These are phyloP conservation scores for Stephanodiscus triporus DNA, from an alignment of 108 stramenopile genomes.

Conservation along the genomic window DNA sequence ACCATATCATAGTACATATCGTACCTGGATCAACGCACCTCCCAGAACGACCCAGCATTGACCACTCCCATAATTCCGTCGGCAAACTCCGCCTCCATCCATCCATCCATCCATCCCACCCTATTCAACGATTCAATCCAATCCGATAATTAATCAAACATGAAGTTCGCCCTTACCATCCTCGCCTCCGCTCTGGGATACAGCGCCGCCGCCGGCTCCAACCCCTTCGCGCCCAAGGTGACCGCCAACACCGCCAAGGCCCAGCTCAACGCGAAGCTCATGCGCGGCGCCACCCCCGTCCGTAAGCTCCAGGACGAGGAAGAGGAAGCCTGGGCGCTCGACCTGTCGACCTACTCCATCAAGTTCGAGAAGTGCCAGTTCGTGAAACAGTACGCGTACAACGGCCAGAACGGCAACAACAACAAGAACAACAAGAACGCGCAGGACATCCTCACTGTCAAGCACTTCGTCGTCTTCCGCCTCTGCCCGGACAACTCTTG, in stretches of 20 bases:
- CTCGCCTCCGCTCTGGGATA: constrained; percentile 21
- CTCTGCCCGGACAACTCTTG: constrained; percentile 74
- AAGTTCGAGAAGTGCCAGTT: constrained; percentile 89
- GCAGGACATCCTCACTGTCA: constrained; percentile 57
- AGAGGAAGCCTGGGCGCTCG: constrained; percentile 59
- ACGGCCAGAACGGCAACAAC: constrained; percentile 39
- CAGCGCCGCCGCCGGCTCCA: constrained; percentile 45
- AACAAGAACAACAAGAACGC: constrained; percentile 34
- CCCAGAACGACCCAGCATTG: too few species aligned
- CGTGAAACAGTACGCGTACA: constrained; percentile 76
- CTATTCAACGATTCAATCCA: too few species aligned
- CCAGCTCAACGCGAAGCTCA: constrained; percentile 59
- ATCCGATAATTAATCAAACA: constrained; percentile 5
- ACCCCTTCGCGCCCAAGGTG: constrained; percentile 67
- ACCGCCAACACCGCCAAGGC: constrained; percentile 55
- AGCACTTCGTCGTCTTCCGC: constrained; percentile 86
- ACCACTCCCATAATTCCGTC: too few species aligned
- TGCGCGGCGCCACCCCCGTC: constrained; percentile 56
- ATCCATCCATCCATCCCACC: too few species aligned
- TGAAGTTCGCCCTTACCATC: constrained; percentile 32
- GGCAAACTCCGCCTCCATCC: too few species aligned
- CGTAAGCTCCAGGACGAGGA: constrained; percentile 67
- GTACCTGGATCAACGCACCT: too few species aligned
- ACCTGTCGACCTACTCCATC: constrained; percentile 78
- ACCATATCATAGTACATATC: too few species aligned